Evolutionary conservation across 2,329 filamentous ascomycete species (phyloP).

Genomic region (Cadophora sp.): DNA sequence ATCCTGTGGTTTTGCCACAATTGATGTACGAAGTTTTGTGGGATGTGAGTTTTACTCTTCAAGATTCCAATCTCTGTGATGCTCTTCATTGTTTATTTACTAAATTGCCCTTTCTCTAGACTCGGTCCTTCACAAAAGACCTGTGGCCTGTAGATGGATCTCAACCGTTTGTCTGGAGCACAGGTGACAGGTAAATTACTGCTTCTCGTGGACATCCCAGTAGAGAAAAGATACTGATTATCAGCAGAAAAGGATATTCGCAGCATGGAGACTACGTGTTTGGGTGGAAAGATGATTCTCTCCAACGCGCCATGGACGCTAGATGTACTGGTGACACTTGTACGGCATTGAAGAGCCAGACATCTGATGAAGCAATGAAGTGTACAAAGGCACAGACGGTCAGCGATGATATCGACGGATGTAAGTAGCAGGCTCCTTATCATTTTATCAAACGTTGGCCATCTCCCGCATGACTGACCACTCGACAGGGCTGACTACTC

Average conservation of each 20-base stretch:
- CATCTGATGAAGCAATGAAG: slow-evolving; percentile 6
- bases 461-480: neutral
- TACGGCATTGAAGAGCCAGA: neutral
- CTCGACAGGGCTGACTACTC: neutral
- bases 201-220: neutral
- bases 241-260: slow-evolving; percentile 50
- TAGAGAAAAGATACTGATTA: neutral
- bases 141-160: slow-evolving; percentile 53
- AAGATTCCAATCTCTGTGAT: neutral
- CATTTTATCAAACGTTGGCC: too few species aligned
- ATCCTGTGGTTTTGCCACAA: slow-evolving; percentile 55
- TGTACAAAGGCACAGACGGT: slow-evolving; percentile 1
- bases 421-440: neutral
- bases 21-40: slow-evolving; percentile 58
- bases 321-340: slow-evolving; percentile 4
- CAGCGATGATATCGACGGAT: neutral
- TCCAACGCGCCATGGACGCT: slow-evolving; percentile 57
- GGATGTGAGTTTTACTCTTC: slow-evolving; percentile 47
- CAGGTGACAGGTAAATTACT: slow-evolving; percentile 47
- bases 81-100: neutral
- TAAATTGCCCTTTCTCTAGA: neutral
- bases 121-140: neutral
- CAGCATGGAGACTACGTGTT: slow-evolving; percentile 60
- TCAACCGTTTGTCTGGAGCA: slow-evolving; percentile 52
- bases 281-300: slow-evolving; percentile 56